Evolutionary conservation across 2,329 filamentous ascomycete species (phyloP).

Genomic region (Epichloe hybrida): DNA sequence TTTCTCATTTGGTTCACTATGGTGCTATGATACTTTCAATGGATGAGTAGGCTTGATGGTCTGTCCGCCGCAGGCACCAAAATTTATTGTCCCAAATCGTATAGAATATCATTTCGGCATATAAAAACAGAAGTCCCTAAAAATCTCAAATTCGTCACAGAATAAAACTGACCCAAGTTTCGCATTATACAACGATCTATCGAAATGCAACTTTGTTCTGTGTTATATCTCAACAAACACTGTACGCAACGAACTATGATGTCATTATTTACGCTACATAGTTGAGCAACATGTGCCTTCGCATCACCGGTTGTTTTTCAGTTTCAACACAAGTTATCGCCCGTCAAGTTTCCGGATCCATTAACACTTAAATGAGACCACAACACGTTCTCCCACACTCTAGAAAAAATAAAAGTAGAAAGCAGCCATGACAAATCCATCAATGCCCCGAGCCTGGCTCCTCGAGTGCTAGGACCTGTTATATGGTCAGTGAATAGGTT

Average conservation of each 20-base stretch:
- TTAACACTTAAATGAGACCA: background rate
- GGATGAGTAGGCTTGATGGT: background rate
- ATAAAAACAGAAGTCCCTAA: too few species aligned
- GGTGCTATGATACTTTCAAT: too few species aligned
- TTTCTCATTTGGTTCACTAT: background rate
- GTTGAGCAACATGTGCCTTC: background rate
- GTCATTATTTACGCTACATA: background rate
- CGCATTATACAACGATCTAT: constrained; percentile 8
- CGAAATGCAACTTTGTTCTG: background rate
- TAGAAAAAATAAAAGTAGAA: background rate
- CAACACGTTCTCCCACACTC: background rate
- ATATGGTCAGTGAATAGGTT: constrained; percentile 13
- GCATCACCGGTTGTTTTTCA: background rate
- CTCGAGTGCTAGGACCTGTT: constrained; percentile 36
- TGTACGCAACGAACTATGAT: background rate
- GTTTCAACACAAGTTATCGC: background rate
- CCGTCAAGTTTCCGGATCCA: background rate
- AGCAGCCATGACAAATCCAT: constrained; percentile 3
- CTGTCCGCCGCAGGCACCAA: too few species aligned
- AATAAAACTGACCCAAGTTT: background rate
- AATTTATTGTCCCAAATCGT: too few species aligned
- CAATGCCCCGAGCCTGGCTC: constrained; percentile 4
- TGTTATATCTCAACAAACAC: too few species aligned
- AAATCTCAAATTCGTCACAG: too few species aligned
- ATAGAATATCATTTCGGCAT: too few species aligned